Evolutionary conservation across 768 basidiomycete species (phyloP).

Genomic region (Collybiopsis luxurians): DNA sequence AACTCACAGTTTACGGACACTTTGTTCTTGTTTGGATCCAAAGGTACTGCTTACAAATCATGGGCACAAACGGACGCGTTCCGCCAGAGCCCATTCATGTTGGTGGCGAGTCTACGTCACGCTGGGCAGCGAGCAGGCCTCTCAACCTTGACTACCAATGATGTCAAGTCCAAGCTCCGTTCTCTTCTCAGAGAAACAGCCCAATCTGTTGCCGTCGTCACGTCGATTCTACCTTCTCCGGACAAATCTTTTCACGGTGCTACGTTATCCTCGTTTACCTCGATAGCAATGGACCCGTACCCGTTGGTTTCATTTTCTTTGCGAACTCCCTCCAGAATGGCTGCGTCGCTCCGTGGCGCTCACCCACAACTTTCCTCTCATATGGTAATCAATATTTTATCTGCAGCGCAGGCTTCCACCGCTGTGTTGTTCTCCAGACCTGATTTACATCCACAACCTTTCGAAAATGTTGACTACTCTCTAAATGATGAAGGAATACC

Average conservation of each 20-base stretch:
- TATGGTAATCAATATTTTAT: conserved; percentile 81
- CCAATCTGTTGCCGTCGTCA: conserved; percentile 86
- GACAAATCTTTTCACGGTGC: conserved; percentile 69
- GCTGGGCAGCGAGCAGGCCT: background rate
- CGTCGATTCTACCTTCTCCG: conserved; percentile 38
- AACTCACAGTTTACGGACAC: too few species aligned
- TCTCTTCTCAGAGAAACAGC: conserved; percentile 69
- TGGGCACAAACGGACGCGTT: background rate
- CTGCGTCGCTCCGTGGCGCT: conserved; percentile 46
- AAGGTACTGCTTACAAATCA: background rate
- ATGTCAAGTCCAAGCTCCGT: background rate
- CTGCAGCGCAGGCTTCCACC: conserved; percentile 56
- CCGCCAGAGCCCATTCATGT: background rate
- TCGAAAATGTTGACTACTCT: conserved; percentile 32
- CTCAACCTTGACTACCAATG: background rate
- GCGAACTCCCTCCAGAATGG: conserved; percentile 88
- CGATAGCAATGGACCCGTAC: conserved; percentile 84
- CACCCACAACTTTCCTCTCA: conserved; percentile 30
- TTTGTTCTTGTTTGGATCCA: too few species aligned
- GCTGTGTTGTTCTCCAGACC: conserved; percentile 74
- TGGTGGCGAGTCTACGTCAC: background rate
- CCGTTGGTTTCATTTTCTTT: conserved; percentile 90
- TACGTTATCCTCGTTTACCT: conserved; percentile 91
- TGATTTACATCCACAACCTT: conserved; percentile 64
- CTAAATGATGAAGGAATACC: conserved; percentile 56